A percentile compares a stretch with the other conserved stretches of the same genome.
Conservation (phyloP, 2,329 filamentous ascomycete genomes). For the Scopulariopsis brevicaulis region DNA sequence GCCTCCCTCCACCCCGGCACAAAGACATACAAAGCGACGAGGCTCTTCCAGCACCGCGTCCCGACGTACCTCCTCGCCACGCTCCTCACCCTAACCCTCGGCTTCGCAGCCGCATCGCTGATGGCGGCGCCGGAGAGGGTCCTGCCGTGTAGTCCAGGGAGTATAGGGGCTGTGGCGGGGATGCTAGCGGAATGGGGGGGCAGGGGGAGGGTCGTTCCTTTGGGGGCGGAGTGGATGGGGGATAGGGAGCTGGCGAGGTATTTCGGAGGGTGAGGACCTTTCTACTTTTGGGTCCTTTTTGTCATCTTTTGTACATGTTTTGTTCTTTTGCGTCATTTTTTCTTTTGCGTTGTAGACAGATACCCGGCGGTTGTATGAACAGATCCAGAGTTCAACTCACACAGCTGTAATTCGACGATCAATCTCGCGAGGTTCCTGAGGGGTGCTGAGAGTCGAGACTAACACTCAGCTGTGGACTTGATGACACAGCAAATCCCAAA, state of each 20-base stretch:
- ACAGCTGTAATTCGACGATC: too few species aligned
- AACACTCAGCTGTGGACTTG: too few species aligned
- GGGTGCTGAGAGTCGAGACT: too few species aligned
- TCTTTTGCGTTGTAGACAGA: too few species aligned
- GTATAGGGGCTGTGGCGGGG: slow-evolving; percentile 16
- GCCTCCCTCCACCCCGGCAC: slow-evolving; percentile 9
- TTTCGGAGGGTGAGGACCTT: neutral
- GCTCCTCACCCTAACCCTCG: slow-evolving; percentile 11
- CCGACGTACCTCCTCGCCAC: slow-evolving; percentile 13
- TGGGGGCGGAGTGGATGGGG: slow-evolving; percentile 15
- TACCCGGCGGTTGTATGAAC: too few species aligned
- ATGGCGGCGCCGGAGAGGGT: slow-evolving; percentile 12
- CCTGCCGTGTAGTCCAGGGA: slow-evolving; percentile 15
- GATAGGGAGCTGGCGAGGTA: slow-evolving; percentile 12
- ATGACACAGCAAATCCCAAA: too few species aligned
- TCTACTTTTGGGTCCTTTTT: too few species aligned
- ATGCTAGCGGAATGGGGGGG: slow-evolving; percentile 16
- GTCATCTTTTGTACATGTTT: too few species aligned
- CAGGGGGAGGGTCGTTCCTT: slow-evolving; percentile 15
- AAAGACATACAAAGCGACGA: slow-evolving; percentile 11
- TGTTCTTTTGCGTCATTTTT: too few species aligned
- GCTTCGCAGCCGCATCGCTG: slow-evolving; percentile 5
- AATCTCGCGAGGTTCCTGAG: too few species aligned
- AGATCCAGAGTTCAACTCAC: too few species aligned
- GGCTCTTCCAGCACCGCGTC: slow-evolving; percentile 11